These are phyloP conservation scores for Russula ochroleuca DNA, from an alignment of 768 basidiomycete genomes.

Conservation along the genomic window DNA sequence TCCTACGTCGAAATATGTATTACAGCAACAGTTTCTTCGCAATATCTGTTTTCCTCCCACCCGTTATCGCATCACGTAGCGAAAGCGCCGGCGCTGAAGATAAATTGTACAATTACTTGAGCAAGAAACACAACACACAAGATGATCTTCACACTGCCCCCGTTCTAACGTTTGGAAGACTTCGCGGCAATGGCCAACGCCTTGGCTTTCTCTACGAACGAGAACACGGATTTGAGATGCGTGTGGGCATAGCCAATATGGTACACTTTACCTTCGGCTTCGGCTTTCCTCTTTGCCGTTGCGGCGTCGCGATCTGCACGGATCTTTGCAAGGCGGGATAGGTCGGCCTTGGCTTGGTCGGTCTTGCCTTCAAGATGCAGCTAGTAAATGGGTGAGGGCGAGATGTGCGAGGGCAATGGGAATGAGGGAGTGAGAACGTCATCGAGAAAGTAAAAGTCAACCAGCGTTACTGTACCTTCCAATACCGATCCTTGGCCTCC, in stretches of 20 bases:
- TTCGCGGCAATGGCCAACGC: conserved; percentile 10
- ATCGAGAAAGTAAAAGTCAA: neutral
- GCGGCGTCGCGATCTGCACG: conserved; percentile 84
- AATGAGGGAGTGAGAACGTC: neutral
- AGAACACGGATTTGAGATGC: neutral
- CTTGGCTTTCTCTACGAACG: conserved; percentile 14
- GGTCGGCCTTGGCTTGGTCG: conserved; percentile 82
- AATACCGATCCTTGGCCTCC: conserved; percentile 82
- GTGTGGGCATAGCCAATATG: too few species aligned
- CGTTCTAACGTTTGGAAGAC: conserved; percentile 15
- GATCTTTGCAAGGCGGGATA: conserved; percentile 82
- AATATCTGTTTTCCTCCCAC: neutral
- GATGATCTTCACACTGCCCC: neutral
- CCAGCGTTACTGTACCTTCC: conserved; percentile 53
- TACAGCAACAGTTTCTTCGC: conserved; percentile 2
- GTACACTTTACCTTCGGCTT: conserved; percentile 56
- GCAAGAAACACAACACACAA: conserved; percentile 1
- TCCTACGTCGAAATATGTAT: neutral
- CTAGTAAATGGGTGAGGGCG: conserved; percentile 35
- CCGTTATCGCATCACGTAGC: neutral
- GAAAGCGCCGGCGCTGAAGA: neutral
- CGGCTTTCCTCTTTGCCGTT: conserved; percentile 82
- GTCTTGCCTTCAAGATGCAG: conserved; percentile 82
- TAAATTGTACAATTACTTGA: conserved; percentile 10
- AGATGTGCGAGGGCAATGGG: conserved; percentile 3